These are phyloP conservation scores for Collybiopsis luxurians DNA, from an alignment of 768 basidiomycete genomes.

Conservation along the genomic window DNA sequence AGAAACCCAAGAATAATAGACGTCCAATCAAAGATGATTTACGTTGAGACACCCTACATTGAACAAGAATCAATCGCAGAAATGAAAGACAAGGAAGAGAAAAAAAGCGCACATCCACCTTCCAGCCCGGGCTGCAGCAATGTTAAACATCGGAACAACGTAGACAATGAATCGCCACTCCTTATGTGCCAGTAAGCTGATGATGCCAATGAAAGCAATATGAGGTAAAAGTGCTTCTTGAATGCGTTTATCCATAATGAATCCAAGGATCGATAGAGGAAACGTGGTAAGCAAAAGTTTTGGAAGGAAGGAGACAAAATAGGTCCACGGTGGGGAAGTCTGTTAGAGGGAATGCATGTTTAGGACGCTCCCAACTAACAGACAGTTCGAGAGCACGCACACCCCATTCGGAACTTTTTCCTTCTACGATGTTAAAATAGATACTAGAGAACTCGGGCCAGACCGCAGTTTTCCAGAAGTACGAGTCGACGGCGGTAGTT, in stretches of 20 bases:
- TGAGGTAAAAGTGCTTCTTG: constrained; percentile 51
- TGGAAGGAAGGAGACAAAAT: constrained; percentile 68
- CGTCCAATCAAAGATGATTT: constrained; percentile 48
- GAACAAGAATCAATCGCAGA: background rate
- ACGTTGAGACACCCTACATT: constrained; percentile 39
- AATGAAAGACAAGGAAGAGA: background rate
- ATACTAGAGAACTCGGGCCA: constrained; percentile 87
- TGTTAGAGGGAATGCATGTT: constrained; percentile 22
- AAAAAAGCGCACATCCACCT: constrained; percentile 56
- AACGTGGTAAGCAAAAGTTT: constrained; percentile 69
- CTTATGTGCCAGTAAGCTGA: constrained; percentile 87
- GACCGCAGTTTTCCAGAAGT: constrained; percentile 72
- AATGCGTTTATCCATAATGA: constrained; percentile 43
- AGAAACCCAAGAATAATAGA: constrained; percentile 41
- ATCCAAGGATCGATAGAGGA: constrained; percentile 59
- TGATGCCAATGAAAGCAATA: constrained; percentile 49
- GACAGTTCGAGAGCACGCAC: constrained; percentile 48
- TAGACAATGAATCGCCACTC: constrained; percentile 98
- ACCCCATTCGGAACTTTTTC: constrained; percentile 91
- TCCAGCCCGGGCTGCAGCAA: constrained; percentile 70
- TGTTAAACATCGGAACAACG: constrained; percentile 75
- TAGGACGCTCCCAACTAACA: background rate
- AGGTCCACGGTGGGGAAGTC: constrained; percentile 70
- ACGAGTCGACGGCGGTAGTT: constrained; percentile 73
- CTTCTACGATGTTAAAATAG: constrained; percentile 84